Conservation (phyloP, 2,329 filamentous ascomycete genomes). For the Penicillium sp. region DNA sequence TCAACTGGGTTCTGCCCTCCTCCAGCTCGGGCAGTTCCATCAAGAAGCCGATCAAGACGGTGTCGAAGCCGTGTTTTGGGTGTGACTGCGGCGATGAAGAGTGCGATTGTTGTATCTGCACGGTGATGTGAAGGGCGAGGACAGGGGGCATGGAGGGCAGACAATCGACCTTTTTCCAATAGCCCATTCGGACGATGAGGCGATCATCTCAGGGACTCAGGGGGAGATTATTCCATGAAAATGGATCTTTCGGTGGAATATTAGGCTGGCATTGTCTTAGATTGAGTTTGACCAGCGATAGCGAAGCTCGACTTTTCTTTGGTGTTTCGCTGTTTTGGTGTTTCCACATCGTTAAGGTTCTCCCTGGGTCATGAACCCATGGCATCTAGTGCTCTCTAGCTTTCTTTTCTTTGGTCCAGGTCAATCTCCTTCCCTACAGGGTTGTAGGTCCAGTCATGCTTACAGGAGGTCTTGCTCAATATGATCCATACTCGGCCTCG, state of each 20-base stretch:
- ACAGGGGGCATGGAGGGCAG: background rate
- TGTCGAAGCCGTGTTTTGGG: slow-evolving; percentile 45
- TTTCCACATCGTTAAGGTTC: background rate
- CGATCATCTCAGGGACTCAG: too few relatives aligned
- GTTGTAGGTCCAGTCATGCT: too few relatives aligned
- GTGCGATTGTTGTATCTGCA: slow-evolving; percentile 46
- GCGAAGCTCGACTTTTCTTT: background rate
- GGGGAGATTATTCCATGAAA: too few relatives aligned
- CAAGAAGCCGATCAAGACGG: slow-evolving; percentile 41
- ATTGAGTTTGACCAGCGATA: background rate
- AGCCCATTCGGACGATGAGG: background rate
- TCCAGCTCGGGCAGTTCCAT: slow-evolving; percentile 38
- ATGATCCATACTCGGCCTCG: too few relatives aligned
- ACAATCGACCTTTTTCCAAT: background rate
- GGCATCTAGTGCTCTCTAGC: too few relatives aligned
- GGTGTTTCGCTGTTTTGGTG: too few relatives aligned
- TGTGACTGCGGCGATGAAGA: slow-evolving; percentile 46
- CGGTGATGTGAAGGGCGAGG: slow-evolving; percentile 38
- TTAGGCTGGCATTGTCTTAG: background rate
- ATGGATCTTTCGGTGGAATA: too few relatives aligned
- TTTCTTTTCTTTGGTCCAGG: too few relatives aligned
- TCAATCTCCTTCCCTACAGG: too few relatives aligned
- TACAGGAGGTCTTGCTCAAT: too few relatives aligned
- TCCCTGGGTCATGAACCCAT: background rate
- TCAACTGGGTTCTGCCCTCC: slow-evolving; percentile 40